These are phyloP conservation scores for Prunella vulgaris DNA, from an alignment of 257 asterid genomes.

Conservation along the genomic window DNA sequence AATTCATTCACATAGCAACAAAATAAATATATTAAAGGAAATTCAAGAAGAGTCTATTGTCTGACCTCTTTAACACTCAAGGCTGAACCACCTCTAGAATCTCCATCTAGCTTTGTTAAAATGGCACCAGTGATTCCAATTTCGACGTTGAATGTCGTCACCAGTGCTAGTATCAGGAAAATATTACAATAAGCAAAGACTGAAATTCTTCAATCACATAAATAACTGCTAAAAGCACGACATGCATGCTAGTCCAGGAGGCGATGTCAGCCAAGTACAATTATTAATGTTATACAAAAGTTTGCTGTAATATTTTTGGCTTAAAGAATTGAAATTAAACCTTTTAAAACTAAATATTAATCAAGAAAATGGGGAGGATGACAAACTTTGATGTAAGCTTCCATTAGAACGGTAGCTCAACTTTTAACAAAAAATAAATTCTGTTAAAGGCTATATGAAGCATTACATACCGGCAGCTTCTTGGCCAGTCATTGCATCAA, in stretches of 20 bases:
- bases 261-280: background rate
- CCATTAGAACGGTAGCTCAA: constrained; percentile 1
- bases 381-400: constrained; percentile 14
- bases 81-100: constrained; percentile 99
- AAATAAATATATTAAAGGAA: background rate
- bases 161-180: constrained; percentile 57
- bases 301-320: constrained; percentile 7
- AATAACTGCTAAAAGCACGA: constrained; percentile 10
- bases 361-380: background rate
- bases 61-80: constrained; percentile 92
- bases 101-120: constrained; percentile 94
- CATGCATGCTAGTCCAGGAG: no score
- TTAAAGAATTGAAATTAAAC: background rate
- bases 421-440: constrained; percentile 16
- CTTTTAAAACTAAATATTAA: background rate
- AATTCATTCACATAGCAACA: background rate
- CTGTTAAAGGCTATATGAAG: constrained; percentile 10
- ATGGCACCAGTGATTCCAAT: constrained; percentile 99
- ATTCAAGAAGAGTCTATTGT: constrained; percentile 12
- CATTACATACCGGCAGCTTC: constrained; percentile 86
- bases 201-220: constrained; percentile 1
- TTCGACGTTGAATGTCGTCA: constrained; percentile 92
- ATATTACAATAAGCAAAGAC: constrained; percentile 23
- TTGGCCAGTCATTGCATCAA: constrained; percentile 99
- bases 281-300: background rate